phyloP scores from a whole-genome alignment of 2,329 filamentous ascomycete genomes.

The Stagonosporopsis tanaceti region DNA sequence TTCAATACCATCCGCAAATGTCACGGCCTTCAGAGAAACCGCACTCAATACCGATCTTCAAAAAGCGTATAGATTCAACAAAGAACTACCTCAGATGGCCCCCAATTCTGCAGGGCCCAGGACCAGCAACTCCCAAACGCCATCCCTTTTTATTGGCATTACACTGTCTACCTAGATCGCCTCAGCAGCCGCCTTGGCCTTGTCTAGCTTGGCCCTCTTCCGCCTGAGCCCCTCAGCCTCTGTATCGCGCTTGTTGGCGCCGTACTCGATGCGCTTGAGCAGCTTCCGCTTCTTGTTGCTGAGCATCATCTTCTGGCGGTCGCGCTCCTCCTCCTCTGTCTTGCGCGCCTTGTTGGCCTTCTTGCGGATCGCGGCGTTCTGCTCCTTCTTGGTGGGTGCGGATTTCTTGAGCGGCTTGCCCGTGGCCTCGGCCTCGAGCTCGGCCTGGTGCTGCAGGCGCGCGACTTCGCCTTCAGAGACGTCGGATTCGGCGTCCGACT shows the following conservation, averaged over 20 bases:
- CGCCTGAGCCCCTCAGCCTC: conserved; percentile 85
- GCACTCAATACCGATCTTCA: not conserved
- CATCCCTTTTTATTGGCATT: conserved; percentile 12
- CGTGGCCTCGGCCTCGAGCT: conserved; percentile 90
- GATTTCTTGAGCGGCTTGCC: conserved; percentile 63
- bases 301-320: conserved; percentile 97
- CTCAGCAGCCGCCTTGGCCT: conserved; percentile 45
- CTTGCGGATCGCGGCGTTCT: conserved; percentile 75
- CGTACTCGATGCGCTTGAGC: conserved; percentile 96
- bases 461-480: conserved; percentile 64
- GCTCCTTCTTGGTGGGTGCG: conserved; percentile 57
- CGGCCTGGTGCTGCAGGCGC: conserved; percentile 78
- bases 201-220: conserved; percentile 93
- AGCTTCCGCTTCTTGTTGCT: conserved; percentile 97
- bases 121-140: conserved; percentile 16
- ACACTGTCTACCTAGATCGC: conserved; percentile 10
- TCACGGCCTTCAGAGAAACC: not conserved
- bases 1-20: conserved; percentile 8
- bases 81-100: conserved; percentile 2
- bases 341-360: conserved; percentile 66
- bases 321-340: conserved; percentile 83
- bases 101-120: not conserved
- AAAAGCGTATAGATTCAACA: not conserved
- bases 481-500: conserved; percentile 57
- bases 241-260: conserved; percentile 89